phyloP scores from a whole-genome alignment of 129 eudicot genomes.

The Lactuca sativa region DNA sequence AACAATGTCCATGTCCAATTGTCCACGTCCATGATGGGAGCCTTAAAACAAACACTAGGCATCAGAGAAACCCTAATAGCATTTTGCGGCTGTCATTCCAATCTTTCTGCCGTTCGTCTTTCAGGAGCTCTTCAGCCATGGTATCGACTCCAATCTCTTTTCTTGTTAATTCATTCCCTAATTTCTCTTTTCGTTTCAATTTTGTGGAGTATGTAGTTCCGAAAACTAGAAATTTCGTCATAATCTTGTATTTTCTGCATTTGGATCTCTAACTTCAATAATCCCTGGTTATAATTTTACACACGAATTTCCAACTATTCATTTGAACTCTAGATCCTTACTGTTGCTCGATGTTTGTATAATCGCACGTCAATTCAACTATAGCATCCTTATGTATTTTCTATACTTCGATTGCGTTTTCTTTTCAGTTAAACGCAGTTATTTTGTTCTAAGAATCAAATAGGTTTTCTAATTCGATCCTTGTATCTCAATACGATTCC shows the following conservation, averaged over 20 bases:
- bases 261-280: constrained; percentile 1
- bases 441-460: not conserved
- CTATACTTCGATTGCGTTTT: not conserved
- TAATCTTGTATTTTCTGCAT: not conserved
- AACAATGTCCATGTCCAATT: too few relatives aligned
- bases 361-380: not conserved
- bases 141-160: constrained; percentile 14
- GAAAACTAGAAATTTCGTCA: not conserved
- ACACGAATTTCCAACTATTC: not conserved
- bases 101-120: constrained; percentile 18
- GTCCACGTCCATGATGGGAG: not conserved
- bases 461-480: too few relatives aligned
- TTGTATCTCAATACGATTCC: not conserved
- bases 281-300: not conserved
- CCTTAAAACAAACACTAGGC: constrained; percentile 16
- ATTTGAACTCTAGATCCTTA: not conserved
- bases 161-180: not conserved
- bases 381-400: not conserved
- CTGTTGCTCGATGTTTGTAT: not conserved
- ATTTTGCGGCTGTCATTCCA: constrained; percentile 25
- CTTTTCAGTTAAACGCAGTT: not conserved
- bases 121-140: constrained; percentile 26
- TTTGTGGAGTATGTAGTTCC: not conserved
- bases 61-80: constrained; percentile 18
- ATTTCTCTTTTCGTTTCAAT: not conserved